Evolutionary conservation across 2,329 filamentous ascomycete genomes (phyloP).

Genomic region (Metarhizium rileyi): DNA sequence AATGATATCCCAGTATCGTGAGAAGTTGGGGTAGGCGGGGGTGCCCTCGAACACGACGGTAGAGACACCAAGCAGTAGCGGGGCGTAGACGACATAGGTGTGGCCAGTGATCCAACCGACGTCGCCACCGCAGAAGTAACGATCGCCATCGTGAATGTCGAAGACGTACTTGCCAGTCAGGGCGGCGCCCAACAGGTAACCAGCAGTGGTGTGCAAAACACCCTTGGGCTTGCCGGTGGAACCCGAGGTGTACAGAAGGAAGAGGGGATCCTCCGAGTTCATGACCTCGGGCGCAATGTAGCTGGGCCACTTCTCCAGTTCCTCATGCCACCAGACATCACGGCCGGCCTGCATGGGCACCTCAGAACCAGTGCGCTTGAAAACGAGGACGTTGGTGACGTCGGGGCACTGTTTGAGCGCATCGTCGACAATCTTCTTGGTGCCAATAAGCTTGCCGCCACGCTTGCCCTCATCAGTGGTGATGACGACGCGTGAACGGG

Average conservation of each 20-base stretch:
- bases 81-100: slow-evolving; percentile 96
- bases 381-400: slow-evolving; percentile 78
- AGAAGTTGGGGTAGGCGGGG: slow-evolving; percentile 94
- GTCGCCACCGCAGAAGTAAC: slow-evolving; percentile 95
- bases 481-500: slow-evolving; percentile 84
- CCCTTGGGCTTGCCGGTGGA: slow-evolving; percentile 99
- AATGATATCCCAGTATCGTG: slow-evolving; percentile 97
- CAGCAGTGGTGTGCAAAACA: slow-evolving; percentile 93
- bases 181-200: slow-evolving; percentile 89
- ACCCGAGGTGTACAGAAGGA: slow-evolving; percentile 95
- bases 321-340: slow-evolving; percentile 98
- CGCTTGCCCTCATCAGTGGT: slow-evolving; percentile 97
- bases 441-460: slow-evolving; percentile 92
- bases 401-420: slow-evolving; percentile 92
- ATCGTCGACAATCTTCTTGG: slow-evolving; percentile 98
- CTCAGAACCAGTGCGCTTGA: slow-evolving; percentile 88
- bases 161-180: slow-evolving; percentile 97
- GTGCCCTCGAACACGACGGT: slow-evolving; percentile 98
- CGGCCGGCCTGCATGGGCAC: slow-evolving; percentile 83
- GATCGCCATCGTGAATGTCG: slow-evolving; percentile 88
- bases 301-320: slow-evolving; percentile 90
- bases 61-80: slow-evolving; percentile 81
- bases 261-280: slow-evolving; percentile 90
- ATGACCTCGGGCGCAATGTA: slow-evolving; percentile 86
- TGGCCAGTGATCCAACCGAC: slow-evolving; percentile 99